phyloP scores from a whole-genome alignment of 1,284 basidiomycete genomes.

The Ceratorhiza oryzae-sativae region DNA sequence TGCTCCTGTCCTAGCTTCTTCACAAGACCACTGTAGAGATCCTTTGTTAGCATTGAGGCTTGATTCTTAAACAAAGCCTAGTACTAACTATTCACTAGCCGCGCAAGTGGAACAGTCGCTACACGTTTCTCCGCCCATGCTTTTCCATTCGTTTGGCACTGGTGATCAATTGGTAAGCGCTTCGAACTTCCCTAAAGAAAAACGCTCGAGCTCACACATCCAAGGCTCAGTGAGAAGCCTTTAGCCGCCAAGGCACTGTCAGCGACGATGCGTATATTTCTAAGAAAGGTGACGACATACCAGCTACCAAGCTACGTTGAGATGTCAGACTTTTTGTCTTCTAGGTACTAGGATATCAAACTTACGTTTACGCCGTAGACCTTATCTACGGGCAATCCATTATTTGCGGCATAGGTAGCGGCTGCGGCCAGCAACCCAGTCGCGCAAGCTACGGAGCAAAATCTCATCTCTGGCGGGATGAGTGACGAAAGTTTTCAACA shows the following conservation, averaged over 20 bases:
- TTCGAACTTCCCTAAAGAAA: no score
- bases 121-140: constrained; percentile 69
- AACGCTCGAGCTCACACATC: constrained; percentile 57
- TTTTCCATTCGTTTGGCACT: constrained; percentile 65
- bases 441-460: background rate
- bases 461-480: constrained; percentile 7
- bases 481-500: background rate
- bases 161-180: no score
- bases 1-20: constrained; percentile 64
- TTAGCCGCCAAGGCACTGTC: background rate
- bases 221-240: constrained; percentile 70
- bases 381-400: constrained; percentile 49
- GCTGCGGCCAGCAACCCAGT: background rate
- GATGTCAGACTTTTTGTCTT: no score
- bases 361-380: constrained; percentile 67
- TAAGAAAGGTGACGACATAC: constrained; percentile 51
- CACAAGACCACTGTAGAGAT: constrained; percentile 40
- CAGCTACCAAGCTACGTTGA: constrained; percentile 25
- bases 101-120: constrained; percentile 63
- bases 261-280: background rate
- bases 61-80: no score
- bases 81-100: constrained; percentile 64
- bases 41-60: background rate
- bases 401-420: constrained; percentile 10
- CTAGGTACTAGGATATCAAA: no score